A percentile compares a stretch with the other conserved stretches of the same genome.
Evolutionary conservation across 441 rosid species (phyloP).

Genomic region (Populus trichocarpa): DNA sequence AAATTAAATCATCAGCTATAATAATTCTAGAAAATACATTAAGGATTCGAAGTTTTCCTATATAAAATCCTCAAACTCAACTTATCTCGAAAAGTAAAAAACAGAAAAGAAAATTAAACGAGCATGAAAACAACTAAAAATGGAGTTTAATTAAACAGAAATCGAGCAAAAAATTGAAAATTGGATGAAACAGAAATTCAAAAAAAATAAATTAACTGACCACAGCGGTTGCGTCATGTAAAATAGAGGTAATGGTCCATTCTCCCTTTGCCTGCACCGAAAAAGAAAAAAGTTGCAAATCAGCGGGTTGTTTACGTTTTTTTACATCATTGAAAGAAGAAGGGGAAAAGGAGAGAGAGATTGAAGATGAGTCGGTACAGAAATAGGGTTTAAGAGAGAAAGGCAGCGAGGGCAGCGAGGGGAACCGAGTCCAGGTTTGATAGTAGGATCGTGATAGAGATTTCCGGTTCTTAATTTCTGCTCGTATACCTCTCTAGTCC

Average conservation of each 20-base stretch:
- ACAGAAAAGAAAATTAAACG: no score
- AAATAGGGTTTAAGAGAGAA: constrained; percentile 64
- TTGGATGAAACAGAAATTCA: neutral
- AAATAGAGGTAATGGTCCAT: constrained; percentile 76
- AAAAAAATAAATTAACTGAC: constrained; percentile 41
- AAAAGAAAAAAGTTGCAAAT: neutral
- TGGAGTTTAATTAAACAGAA: neutral
- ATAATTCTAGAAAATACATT: no score
- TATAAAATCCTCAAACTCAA: no score
- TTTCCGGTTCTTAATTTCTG: constrained; percentile 72
- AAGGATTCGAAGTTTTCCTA: no score
- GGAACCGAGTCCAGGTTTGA: constrained; percentile 81
- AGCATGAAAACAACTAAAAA: no score
- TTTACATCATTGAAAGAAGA: neutral
- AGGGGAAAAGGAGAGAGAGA: neutral
- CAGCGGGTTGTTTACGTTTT: neutral
- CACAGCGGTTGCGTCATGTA: constrained; percentile 86
- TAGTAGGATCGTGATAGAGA: constrained; percentile 77
- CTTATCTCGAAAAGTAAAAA: no score
- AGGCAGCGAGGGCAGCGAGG: constrained; percentile 96
- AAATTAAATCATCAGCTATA: neutral
- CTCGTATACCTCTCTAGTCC: constrained; percentile 82
- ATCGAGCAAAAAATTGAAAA: neutral
- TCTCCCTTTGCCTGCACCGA: constrained; percentile 55
- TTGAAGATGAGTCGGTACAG: constrained; percentile 25